Evolutionary conservation across 345 rosid species (phyloP).

Genomic region (Aquilaria yunnanensis): DNA sequence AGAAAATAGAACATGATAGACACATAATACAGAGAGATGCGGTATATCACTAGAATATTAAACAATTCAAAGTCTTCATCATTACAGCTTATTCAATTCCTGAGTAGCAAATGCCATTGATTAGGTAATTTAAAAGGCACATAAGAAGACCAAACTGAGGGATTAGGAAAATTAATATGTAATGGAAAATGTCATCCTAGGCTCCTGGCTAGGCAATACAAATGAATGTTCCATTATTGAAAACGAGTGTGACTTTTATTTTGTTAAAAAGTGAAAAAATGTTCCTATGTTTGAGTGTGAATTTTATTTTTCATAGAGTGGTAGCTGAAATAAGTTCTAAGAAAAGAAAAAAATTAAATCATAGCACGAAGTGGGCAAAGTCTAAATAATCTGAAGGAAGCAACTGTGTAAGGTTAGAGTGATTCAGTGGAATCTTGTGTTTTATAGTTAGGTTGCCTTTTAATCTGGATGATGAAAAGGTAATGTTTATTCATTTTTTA

Average conservation of each 20-base stretch:
- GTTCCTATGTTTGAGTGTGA: background rate
- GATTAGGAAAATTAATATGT: too few species aligned
- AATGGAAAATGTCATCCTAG: too few species aligned
- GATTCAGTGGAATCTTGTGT: slow-evolving; percentile 76
- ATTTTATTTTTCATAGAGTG: slow-evolving; percentile 32
- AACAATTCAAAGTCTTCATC: too few species aligned
- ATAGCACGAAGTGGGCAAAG: slow-evolving; percentile 42
- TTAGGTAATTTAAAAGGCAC: too few species aligned
- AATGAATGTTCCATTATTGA: background rate
- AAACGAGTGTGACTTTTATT: background rate
- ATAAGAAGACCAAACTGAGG: too few species aligned
- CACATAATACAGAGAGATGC: too few species aligned
- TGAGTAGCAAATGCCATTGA: too few species aligned
- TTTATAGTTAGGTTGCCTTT: slow-evolving; percentile 91
- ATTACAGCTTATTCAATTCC: too few species aligned
- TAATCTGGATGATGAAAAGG: slow-evolving; percentile 85
- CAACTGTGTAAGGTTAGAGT: slow-evolving; percentile 78
- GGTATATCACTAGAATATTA: too few species aligned
- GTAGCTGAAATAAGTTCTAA: slow-evolving; percentile 46
- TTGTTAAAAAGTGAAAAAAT: background rate
- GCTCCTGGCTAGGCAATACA: too few species aligned
- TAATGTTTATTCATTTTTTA: slow-evolving; percentile 18
- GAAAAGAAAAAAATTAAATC: slow-evolving; percentile 62
- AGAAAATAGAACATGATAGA: too few species aligned
- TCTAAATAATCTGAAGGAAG: slow-evolving; percentile 55